phyloP scores from a whole-genome alignment of 768 basidiomycete species.

The Auriscalpium vulgare region DNA sequence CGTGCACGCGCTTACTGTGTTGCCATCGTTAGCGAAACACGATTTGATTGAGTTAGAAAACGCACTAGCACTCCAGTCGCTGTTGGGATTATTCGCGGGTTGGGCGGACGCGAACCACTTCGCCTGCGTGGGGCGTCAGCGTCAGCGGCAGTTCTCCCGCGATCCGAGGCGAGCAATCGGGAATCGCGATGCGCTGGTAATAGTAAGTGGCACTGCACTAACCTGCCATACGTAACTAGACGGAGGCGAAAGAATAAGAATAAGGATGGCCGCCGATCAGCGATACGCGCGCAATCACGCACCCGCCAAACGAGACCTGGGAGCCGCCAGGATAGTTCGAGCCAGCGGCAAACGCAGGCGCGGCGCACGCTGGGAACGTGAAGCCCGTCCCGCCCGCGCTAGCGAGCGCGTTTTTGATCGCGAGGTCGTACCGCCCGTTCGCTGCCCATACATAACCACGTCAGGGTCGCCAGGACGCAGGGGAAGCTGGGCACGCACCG shows the following conservation, averaged over 20 bases:
- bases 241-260: neutral
- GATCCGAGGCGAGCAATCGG: neutral
- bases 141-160: neutral
- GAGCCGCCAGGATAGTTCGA: conserved; percentile 43
- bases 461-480: no score
- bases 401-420: conserved; percentile 50
- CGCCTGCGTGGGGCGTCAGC: conserved; percentile 31
- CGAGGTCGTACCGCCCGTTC: conserved; percentile 51
- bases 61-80: conserved; percentile 62
- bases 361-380: conserved; percentile 52
- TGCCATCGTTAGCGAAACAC: neutral
- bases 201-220: neutral
- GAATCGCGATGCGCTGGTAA: no score
- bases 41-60: conserved; percentile 5
- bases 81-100: conserved; percentile 39
- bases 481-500: conserved; percentile 19
- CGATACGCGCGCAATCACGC: conserved; percentile 13
- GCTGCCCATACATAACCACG: conserved; percentile 20
- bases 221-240: conserved; percentile 63
- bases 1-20: conserved; percentile 46
- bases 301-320: conserved; percentile 50
- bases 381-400: conserved; percentile 65
- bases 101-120: conserved; percentile 48
- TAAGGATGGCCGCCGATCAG: neutral
- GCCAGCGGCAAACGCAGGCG: conserved; percentile 43